Base-by-base conservation (phyloP, 352 stramenopile genomes). In the Aphanomyces stellatus region DNA sequence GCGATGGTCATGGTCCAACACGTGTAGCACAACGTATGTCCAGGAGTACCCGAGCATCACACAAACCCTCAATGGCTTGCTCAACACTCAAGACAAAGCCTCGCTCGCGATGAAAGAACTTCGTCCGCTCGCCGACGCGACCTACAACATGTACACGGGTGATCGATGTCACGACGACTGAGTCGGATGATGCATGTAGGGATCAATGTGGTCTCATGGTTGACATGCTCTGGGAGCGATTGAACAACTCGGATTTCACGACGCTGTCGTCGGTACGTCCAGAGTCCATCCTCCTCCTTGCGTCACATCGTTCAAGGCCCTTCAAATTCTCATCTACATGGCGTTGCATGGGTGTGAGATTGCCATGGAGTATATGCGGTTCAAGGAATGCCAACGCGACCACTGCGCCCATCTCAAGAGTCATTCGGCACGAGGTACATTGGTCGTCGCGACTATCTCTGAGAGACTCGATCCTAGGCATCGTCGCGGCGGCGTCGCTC, bases 381-480 rank as follows among this genome's bases (percentile, higher is more conserved):
- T 64, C 35, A 64, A 64, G 34, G 55, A 64, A 24, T 51, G 55
- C 37, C 55, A 64, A 28, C 55, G 55, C 34, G 37, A 64, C 37
- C 55, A 64, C 55, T 64, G 55, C 37, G 33, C 22, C 4, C 31
- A 51, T 35, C 55, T 64, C 24, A 43, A 64, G 30, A 22, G 37
- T n/a, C 55, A 64, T 35, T 4, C 33, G 25, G 24, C 31, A n/a
- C 33, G 37, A 19, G 15, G 55, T 64, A 46, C 0, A 22, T 41
- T 4, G n/a, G n/a, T 4, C 24, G 24, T 35, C 51, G 10, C 15
- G 30, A 31, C 55, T 17, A 51, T 17, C 2, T 19, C 6, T n/a
- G 22, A 40, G 7, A 27, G n/a, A 49, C 2, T 5, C 22, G 13
- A 19, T 22, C 11, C 19, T 51, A 64, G 55, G 35, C 35, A 64